Evolutionary conservation across 805 yeast species (phyloP), one percentile per base, ranked within the genome.

Genomic region (Candida nonsorbophila): DNA sequence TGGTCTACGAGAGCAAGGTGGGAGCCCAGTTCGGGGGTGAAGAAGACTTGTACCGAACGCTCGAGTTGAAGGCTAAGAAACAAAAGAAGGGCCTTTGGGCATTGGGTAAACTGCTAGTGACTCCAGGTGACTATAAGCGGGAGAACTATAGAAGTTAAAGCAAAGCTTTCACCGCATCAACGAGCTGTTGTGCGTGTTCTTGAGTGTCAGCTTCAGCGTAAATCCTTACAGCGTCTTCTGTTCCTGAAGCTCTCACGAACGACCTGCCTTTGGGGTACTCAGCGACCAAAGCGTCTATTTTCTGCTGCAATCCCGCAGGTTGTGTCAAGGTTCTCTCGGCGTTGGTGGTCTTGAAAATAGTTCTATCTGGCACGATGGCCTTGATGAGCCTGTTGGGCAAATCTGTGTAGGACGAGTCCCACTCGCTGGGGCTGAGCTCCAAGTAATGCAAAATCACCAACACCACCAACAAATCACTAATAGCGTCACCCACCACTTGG

Each of bases 401-500:
- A 49, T 92, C 97, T 0, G 71, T 61, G 55, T 90, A 92, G 25
- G 76, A 74, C 7, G 57, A 42, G 49, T 83, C 76, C 98, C 98
- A 92, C 23, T 72, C 70, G 3, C 49, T 51, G 2, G 95, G 84
- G 3, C 72, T 47, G 62, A 80, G 63, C 6, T 68, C 48, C 43
- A 82, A 66, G 40, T 72, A 68, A 5, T 70, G 53, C 22, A 81
- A 54, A 6, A 87, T 77, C 2, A 78, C 69, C 31, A 88, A 57
- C 1, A 92, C 88, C 4, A 83, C 76, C 34, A 92, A 59, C 55
- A 92, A 63, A 53, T 92, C 98, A n/a, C 95, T 77, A 29, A 92
- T 80, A 7, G 98, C 95, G 54, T 92, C 98, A 17, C 98, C 98
- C n/a, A 92, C 97, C 2, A 97, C 82, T 55, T 92, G 97, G 55